phyloP scores from a whole-genome alignment of 2,329 filamentous ascomycete genomes.

The Fusarium armeniacum region DNA sequence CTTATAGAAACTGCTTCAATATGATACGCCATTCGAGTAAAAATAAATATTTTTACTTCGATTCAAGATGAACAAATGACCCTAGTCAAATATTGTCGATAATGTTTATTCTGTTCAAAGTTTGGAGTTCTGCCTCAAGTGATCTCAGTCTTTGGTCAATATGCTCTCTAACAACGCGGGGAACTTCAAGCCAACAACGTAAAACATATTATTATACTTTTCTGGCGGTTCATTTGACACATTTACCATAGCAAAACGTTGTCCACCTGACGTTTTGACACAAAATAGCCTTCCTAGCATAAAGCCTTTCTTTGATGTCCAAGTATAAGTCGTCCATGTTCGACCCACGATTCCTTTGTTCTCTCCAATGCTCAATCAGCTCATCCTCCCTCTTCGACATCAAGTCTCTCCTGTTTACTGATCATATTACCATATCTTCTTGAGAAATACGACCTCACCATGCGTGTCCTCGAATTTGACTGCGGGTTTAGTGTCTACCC shows the following conservation, averaged over 20 bases:
- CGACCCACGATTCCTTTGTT: background rate
- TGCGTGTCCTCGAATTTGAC: background rate
- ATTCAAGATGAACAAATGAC: background rate
- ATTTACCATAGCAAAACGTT: background rate
- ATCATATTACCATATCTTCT: background rate
- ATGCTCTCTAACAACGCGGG: background rate
- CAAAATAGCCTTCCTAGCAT: background rate
- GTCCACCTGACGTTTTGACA: background rate
- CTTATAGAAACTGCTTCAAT: too few relatives aligned
- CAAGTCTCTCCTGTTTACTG: background rate
- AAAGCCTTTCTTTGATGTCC: background rate
- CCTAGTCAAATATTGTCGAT: background rate
- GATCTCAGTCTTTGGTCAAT: background rate
- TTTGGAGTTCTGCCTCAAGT: background rate
- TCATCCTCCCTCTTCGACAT: background rate
- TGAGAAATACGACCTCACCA: background rate
- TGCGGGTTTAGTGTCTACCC: slow-evolving; percentile 19
- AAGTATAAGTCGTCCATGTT: background rate
- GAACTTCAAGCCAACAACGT: background rate
- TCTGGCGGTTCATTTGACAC: background rate
- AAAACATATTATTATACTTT: background rate
- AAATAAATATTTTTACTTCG: too few relatives aligned
- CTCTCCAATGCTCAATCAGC: background rate
- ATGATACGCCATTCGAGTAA: background rate
- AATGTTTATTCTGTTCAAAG: background rate